Evolutionary conservation across 2,329 filamentous ascomycete species (phyloP), one percentile per base, ranked within the genome.

Genomic region (Ascochyta fabae): DNA sequence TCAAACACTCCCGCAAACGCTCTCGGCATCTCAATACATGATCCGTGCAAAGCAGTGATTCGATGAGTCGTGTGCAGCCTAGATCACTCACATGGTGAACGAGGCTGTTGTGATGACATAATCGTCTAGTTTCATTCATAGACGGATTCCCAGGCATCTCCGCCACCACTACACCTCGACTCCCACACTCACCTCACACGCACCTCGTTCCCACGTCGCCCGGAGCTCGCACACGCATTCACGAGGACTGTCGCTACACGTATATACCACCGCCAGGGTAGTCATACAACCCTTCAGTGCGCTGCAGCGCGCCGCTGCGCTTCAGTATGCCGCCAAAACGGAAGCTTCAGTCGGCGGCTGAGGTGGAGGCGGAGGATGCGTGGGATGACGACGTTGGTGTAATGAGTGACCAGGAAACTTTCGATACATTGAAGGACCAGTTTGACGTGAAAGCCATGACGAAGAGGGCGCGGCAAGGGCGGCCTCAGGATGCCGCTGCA

Each of bases 311-410:
- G 48, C 41, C 46, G 34, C 39, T 31, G 23, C 19, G 31, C 52
- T 40, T 51, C 61, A 62, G 50, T 16, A 79, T 79, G 77, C 72
- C 78, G 35, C 72, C 76, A n/a, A 81, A 80, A 65, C 79, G 78
- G 47, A 81, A 81, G 66, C 46, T 53, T 39, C 63, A 63, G 56
- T 64, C 63, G n/a, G 67, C 72, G 54, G 67, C 64, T 49, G 64
- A 68, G 45, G 65, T 59, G 26, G 69, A 69, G 48, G 78, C 73
- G 53, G 79, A 82, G 53, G 86, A 83, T 72, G 84, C 86, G 61
- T 87, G 83, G 70, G 83, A 82, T 40, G 67, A 66, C 23, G 80
- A 79, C 13, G 81, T 80, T 42, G 78, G 77, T 26, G 78, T 78
- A 39, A 73, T 75, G 59, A 77, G 74, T 56, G 79, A 80, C 44